Base-by-base conservation (phyloP, 1,284 basidiomycete species). In the Ganoderma sinense region DNA sequence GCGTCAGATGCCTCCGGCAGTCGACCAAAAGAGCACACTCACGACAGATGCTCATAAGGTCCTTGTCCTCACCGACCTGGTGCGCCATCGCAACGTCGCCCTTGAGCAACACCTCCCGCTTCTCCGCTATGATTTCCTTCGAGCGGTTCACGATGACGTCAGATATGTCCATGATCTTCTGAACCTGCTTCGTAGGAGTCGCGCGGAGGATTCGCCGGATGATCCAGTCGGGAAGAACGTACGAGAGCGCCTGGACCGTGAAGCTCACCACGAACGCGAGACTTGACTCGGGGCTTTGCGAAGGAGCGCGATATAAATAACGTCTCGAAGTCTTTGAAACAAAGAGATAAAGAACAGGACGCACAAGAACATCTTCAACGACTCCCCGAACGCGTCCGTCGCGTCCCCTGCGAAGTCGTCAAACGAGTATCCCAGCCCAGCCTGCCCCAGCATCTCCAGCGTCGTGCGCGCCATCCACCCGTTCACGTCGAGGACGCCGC, bases 41-140 rank as follows among this genome's bases (percentile, higher is more conserved):
- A 79, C 79, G 67, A 11, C 79, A 68, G 31, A 78, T 70, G 41
- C 77, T 79, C 72, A 79, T 71, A 45, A 80, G 76, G 62, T 80
- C 79, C 59, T 75, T 75, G 4, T 76, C 79, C 62, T 73, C 71
- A 10, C 73, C 75, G 18, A 74, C 71, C 26, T 69, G 65, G 5
- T 69, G 71, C 7, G 71, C 45, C 1, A 82, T 67, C 10, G 73
- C 79, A 10, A 71, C 63, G 62, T 75, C 73, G 33, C 68, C 74
- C 31, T 69, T 56, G 36, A 64, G 67, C 20, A 73, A n/a, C 6
- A 66, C 68, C 23, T 56, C 23, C 69, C 69, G 74, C 71, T 76
- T 78, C 23, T 39, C 41, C 16, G 62, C 20, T 20, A 66, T 62
- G n/a, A 74, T 69, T 39, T 65, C 64, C 41, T 58, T n/a, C 18